Evolutionary conservation across 2,329 filamentous ascomycete species (phyloP).

Genomic region (Tolypocladium cylindrosporum): DNA sequence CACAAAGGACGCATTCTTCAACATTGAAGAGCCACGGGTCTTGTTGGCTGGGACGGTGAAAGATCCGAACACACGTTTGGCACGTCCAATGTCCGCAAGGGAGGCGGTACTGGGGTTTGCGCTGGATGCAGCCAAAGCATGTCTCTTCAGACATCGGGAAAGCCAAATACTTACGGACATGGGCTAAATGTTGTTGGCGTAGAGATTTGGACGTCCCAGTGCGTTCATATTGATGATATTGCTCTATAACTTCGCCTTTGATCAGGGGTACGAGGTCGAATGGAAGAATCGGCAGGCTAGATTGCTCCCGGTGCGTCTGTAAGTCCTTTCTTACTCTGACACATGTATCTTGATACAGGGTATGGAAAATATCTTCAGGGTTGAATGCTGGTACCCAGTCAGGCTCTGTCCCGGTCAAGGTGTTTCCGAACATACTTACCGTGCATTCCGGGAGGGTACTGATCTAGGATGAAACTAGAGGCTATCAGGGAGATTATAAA

Average conservation of each 20-base stretch:
- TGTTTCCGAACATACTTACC: not conserved
- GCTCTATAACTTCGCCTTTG: not conserved
- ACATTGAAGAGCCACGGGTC: slow-evolving; percentile 4
- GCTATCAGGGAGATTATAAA: not conserved
- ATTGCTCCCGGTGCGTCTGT: not conserved
- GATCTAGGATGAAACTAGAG: slow-evolving; percentile 5
- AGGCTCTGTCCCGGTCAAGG: not conserved
- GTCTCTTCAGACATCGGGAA: slow-evolving; percentile 3
- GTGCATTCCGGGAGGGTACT: slow-evolving; percentile 4
- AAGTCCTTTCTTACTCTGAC: not conserved
- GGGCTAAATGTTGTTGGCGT: not conserved
- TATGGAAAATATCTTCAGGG: not conserved
- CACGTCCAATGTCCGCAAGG: slow-evolving; percentile 3
- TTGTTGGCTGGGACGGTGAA: not conserved
- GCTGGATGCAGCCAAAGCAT: slow-evolving; percentile 2
- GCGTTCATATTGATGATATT: not conserved
- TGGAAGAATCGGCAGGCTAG: not conserved
- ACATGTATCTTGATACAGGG: not conserved
- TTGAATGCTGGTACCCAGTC: not conserved
- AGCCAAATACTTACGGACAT: not conserved
- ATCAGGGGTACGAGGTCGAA: not conserved
- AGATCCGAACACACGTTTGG: slow-evolving; percentile 2
- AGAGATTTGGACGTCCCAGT: not conserved
- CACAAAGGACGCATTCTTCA: slow-evolving; percentile 3
- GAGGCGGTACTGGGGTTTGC: slow-evolving; percentile 4